Percentiles rank a stretch among this genome's conserved stretches.
Conservation (phyloP, 2,329 filamentous ascomycete genomes). For the Fonsecaea multimorphosa region DNA sequence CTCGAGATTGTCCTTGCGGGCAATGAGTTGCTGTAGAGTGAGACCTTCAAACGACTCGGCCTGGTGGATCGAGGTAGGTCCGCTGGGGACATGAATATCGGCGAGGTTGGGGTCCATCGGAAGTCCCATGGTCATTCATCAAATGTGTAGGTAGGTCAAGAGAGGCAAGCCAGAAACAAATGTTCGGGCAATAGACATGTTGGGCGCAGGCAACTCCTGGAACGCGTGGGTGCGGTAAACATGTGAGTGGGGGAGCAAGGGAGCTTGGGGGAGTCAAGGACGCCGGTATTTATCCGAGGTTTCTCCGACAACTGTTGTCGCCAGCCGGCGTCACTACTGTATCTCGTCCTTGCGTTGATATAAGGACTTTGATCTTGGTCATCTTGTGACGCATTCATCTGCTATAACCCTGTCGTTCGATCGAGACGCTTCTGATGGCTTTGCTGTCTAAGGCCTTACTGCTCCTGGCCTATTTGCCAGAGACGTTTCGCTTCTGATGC, state of each 20-base stretch:
- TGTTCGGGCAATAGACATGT: not conserved
- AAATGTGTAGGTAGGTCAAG: not conserved
- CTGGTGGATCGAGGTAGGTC: slow-evolving; percentile 68
- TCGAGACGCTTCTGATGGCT: not conserved
- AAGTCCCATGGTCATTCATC: slow-evolving; percentile 54
- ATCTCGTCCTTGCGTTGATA: not conserved
- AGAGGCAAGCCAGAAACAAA: not conserved
- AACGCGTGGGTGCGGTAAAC: slow-evolving; percentile 6
- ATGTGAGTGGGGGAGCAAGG: no score
- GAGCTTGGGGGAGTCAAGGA: not conserved
- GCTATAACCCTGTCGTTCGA: not conserved
- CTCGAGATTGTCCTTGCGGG: slow-evolving; percentile 83
- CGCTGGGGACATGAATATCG: slow-evolving; percentile 74
- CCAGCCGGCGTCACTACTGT: not conserved
- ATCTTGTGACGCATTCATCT: not conserved
- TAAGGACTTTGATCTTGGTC: not conserved
- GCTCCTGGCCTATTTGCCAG: not conserved
- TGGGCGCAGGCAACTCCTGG: slow-evolving; percentile 12
- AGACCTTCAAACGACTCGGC: slow-evolving; percentile 67
- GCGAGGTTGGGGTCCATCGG: slow-evolving; percentile 61
- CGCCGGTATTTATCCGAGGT: not conserved
- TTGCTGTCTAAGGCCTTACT: not conserved
- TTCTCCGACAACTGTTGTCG: not conserved
- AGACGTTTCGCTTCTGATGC: not conserved
- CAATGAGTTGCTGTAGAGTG: slow-evolving; percentile 79